Evolutionary conservation across 2,329 filamentous ascomycete genomes (phyloP), one percentile per base, ranked within the genome.

Genomic region (Emericellopsis cladophorae): DNA sequence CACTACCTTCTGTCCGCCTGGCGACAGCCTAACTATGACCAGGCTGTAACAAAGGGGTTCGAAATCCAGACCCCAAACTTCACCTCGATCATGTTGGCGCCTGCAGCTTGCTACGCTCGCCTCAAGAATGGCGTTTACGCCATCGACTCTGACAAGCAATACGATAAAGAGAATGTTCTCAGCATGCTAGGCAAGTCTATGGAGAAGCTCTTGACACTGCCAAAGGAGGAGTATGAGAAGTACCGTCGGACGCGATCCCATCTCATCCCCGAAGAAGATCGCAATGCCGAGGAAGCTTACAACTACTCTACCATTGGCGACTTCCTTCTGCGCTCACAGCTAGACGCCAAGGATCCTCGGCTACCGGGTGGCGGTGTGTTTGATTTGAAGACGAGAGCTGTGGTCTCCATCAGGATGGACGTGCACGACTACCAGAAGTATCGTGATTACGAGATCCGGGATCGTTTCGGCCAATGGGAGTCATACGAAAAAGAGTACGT

Each of bases 401-500:
- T 96, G 0, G 70, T 95, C 5, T 81, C 86, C 0, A 85, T 98
- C 46, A 86, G 92, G 23, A 95, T 95, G 87, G 81, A 94, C 50
- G 71, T 84, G 0, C 52, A 57, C 5, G 74, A 81, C 15, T 85
- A 81, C 53, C 71, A 90, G 48, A 70, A 80, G 38, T 88, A 87
- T 23, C 65, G 80, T 11, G 89, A 86, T 3, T 98, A 98, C 57
- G 85, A 98, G 59, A 88, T 98, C 50, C 80, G 79, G 44, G 62
- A 70, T 32, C 76, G 77, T 1, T 77, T 79, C 40, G 93, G 93
- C 14, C 69, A 79, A 43, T 98, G 75, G 70, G 83, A 94, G 57
- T 96, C 90, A 0, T 98, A 82, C 57, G 92, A 98, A 62, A 79
- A 89, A 44, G 93, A 98, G 54, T 95, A 92, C 58, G 94, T 82